Base-by-base conservation (phyloP, 2,329 filamentous ascomycete genomes). In the Fusarium denticulatum region DNA sequence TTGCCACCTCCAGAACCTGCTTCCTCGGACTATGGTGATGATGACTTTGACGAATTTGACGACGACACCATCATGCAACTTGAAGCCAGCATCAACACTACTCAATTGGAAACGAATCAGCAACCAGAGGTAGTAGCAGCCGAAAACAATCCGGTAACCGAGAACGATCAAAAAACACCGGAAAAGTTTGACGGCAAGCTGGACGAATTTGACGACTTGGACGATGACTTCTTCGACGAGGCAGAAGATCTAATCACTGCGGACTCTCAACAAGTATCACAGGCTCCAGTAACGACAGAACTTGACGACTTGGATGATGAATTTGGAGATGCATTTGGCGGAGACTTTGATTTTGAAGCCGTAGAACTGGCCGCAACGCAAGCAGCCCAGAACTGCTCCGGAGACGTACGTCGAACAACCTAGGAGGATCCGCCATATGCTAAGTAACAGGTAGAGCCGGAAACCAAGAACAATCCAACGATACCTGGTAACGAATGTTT, bases 391-490 rank as follows among this genome's bases (percentile, higher is more conserved):
- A 80, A 83, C 65, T 69, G 76, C 43, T 74, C 77, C 66, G 76
- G 76, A 79, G 77, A 79, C 80, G 83, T 85, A 85, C 76, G 83
- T 84, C 72, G 75, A 77, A 69, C 53, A 64, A 76, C 69, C 69
- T 67, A 67, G 60, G 70, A 66, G 69, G 60, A 72, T 71, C 66
- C 74, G 71, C 71, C 77, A 79, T 76, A 84, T 87, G 85, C 93
- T 95, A 91, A 95, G 86, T 79, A 80, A 83, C 83, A 82, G 85
- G 86, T 89, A 93, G 92, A 90, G 88, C 80, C 85, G 87, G 80
- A 93, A 91, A 81, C 85, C 88, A 76, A 92, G 90, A 84, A 90
- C 92, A 53, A 97, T 97, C 79, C 94, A 97, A 83, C 92, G 96
- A 75, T 97, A 97, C 83, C 86, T 95, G 72, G 89, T 98, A 77